These are phyloP conservation scores for Ceratobasidium sp. DNA, from an alignment of 1,284 basidiomycete genomes.

Conservation along the genomic window DNA sequence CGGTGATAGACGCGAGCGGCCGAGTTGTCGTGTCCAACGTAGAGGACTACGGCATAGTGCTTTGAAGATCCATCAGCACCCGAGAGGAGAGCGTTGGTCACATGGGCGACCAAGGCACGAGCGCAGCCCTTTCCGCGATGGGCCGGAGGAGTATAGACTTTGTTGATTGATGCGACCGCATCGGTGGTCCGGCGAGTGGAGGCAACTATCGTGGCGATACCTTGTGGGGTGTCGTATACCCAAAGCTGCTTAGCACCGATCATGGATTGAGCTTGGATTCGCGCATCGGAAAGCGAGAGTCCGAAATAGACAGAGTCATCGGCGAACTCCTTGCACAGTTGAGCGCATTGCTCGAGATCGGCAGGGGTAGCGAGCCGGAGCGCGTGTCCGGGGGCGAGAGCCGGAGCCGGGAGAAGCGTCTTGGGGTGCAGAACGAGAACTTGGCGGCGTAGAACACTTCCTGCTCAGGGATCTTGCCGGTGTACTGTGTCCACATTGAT, in stretches of 20 bases:
- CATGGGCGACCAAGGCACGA: slow-evolving; percentile 61
- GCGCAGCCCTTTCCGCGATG: slow-evolving; percentile 64
- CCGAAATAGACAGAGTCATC: slow-evolving; percentile 62
- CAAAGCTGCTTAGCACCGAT: slow-evolving; percentile 62
- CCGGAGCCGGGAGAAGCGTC: slow-evolving; percentile 53
- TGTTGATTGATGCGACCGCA: slow-evolving; percentile 64
- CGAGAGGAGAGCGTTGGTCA: slow-evolving; percentile 45
- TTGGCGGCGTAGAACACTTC: slow-evolving; percentile 68
- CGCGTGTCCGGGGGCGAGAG: slow-evolving; percentile 52
- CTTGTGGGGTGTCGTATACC: slow-evolving; percentile 60
- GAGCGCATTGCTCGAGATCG: slow-evolving; percentile 55
- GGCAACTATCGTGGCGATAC: slow-evolving; percentile 69
- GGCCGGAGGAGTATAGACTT: slow-evolving; percentile 64
- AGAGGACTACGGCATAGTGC: slow-evolving; percentile 56
- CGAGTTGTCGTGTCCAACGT: slow-evolving; percentile 61
- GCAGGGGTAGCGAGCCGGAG: slow-evolving; percentile 50
- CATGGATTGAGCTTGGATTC: slow-evolving; percentile 60
- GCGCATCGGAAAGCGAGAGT: slow-evolving; percentile 58
- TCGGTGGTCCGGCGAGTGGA: slow-evolving; percentile 61
- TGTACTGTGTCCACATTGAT: slow-evolving; percentile 56
- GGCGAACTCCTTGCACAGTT: slow-evolving; percentile 64
- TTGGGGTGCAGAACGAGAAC: slow-evolving; percentile 61
- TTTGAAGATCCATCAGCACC: slow-evolving; percentile 50
- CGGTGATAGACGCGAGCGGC: slow-evolving; percentile 64
- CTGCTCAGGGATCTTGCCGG: slow-evolving; percentile 52